These are phyloP conservation scores for Neurospora tetrasperma DNA, from an alignment of 495 filamentous ascomycete species.

Conservation along the genomic window DNA sequence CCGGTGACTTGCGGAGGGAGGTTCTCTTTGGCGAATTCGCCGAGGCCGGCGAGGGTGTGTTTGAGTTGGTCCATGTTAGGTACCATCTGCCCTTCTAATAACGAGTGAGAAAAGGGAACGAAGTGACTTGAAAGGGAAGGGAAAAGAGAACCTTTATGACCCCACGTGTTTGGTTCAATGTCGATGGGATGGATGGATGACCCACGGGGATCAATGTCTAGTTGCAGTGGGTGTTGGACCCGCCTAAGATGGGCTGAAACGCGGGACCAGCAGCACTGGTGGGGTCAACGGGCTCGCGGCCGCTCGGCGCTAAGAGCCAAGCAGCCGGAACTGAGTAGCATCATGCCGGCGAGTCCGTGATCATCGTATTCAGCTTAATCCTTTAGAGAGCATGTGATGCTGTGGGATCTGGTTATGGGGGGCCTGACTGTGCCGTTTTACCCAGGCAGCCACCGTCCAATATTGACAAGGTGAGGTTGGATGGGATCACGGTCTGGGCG, in stretches of 20 bases:
- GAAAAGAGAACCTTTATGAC: neutral
- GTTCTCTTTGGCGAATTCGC: neutral
- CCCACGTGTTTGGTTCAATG: neutral
- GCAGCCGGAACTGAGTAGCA: neutral
- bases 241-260: neutral
- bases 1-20: neutral
- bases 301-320: neutral
- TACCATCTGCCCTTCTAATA: too few relatives aligned
- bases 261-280: neutral
- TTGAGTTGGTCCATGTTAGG: neutral
- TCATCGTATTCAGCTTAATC: neutral
- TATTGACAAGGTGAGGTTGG: neutral
- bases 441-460: neutral
- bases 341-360: neutral
- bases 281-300: neutral
- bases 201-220: neutral
- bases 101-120: too few relatives aligned
- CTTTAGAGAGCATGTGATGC: neutral
- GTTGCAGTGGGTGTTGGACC: neutral
- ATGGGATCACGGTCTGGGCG: neutral
- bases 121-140: neutral
- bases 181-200: neutral
- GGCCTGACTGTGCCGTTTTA: neutral
- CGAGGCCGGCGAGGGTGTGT: neutral
- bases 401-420: neutral